Conservation (phyloP, 768 basidiomycete species). For the Mycena venus region DNA sequence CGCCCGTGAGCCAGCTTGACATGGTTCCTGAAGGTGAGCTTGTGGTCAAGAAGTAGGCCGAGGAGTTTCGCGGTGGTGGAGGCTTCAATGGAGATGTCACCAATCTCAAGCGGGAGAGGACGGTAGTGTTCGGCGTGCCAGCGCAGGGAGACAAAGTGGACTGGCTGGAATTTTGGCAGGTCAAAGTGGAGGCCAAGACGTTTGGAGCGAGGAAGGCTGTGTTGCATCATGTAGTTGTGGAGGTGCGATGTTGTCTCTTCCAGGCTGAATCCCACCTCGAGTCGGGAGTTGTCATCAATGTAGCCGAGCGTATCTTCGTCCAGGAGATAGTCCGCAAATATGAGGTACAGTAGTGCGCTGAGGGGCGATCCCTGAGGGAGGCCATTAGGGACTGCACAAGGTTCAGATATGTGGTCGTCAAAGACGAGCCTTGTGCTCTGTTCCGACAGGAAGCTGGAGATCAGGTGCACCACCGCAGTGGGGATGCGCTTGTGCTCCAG, state of each 20-base stretch:
- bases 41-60: not conserved
- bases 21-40: not conserved
- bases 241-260: not conserved
- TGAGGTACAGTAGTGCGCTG: too few relatives aligned
- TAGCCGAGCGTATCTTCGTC: not conserved
- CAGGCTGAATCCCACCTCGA: not conserved
- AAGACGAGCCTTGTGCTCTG: too few relatives aligned
- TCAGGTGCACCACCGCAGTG: too few relatives aligned
- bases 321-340: not conserved
- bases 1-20: not conserved
- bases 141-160: not conserved
- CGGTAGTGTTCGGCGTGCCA: not conserved
- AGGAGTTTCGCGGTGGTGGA: not conserved
- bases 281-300: not conserved
- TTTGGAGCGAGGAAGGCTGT: not conserved
- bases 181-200: not conserved
- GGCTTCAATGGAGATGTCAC: not conserved
- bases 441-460: too few relatives aligned
- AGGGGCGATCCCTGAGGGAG: too few relatives aligned
- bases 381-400: too few relatives aligned
- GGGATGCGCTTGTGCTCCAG: too few relatives aligned
- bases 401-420: too few relatives aligned
- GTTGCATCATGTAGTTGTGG: not conserved
- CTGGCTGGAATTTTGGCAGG: not conserved
- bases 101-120: not conserved